These are phyloP conservation scores for Suillus subluteus DNA, from an alignment of 768 basidiomycete species.

Conservation along the genomic window DNA sequence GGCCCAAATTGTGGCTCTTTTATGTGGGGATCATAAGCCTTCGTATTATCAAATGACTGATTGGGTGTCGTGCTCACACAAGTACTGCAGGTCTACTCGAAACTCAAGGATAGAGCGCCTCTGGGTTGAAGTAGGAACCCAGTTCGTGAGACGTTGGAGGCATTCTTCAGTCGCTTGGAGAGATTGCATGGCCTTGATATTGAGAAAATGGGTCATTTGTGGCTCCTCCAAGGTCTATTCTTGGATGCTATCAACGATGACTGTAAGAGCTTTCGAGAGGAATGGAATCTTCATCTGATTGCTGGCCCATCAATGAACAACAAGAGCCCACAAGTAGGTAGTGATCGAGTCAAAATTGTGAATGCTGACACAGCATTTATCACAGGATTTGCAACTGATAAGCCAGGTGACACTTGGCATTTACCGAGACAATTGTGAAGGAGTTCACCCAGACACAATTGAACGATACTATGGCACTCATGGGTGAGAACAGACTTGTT, in stretches of 20 bases:
- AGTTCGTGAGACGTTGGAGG: constrained; percentile 46
- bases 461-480: constrained; percentile 19
- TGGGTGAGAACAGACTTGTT: constrained; percentile 5
- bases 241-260: constrained; percentile 40
- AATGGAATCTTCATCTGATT: constrained; percentile 47
- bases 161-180: constrained; percentile 45
- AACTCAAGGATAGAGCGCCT: constrained; percentile 49
- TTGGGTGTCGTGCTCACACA: not conserved
- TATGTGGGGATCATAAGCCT: constrained; percentile 32
- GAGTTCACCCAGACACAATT: constrained; percentile 23
- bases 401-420: constrained; percentile 12
- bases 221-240: constrained; percentile 49
- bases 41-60: too few relatives aligned
- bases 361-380: not conserved
- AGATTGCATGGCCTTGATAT: constrained; percentile 37
- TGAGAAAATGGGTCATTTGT: constrained; percentile 38
- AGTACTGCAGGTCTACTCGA: constrained; percentile 32
- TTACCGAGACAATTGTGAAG: constrained; percentile 19
- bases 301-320: constrained; percentile 27
- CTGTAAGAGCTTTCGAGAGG: constrained; percentile 34
- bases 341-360: too few relatives aligned
- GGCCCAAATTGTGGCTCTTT: constrained; percentile 29
- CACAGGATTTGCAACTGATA: constrained; percentile 17
- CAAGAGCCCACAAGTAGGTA: constrained; percentile 20
- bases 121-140: constrained; percentile 46